Conservation (phyloP, 176 grass and related monocot genomes). For the Avena insularis region DNA sequence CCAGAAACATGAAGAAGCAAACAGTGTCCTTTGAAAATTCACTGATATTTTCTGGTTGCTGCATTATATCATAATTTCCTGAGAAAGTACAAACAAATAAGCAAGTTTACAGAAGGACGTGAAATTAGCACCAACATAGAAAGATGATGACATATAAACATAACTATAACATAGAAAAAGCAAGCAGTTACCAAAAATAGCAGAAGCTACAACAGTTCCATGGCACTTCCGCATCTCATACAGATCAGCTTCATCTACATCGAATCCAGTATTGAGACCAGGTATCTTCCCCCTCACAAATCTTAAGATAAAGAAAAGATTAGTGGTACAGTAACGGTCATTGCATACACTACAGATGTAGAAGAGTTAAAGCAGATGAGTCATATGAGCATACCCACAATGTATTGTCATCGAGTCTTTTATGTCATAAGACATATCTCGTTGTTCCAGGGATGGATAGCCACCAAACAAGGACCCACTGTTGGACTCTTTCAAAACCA, state of each 20-base stretch:
- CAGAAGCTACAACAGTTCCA: conserved; percentile 83
- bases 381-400: conserved; percentile 79
- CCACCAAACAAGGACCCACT: conserved; percentile 88
- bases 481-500: conserved; percentile 61
- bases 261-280: conserved; percentile 82
- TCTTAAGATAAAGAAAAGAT: conserved; percentile 52
- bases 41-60: conserved; percentile 91
- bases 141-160: neutral
- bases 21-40: conserved; percentile 72
- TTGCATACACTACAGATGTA: neutral
- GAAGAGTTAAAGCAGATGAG: conserved; percentile 45
- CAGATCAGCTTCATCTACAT: conserved; percentile 91
- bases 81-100: conserved; percentile 39
- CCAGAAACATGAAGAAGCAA: conserved; percentile 99
- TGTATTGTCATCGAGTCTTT: conserved; percentile 82
- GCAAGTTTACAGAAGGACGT: conserved; percentile 24
- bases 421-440: conserved; percentile 83
- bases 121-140: conserved; percentile 35
- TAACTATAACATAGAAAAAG: conserved; percentile 32
- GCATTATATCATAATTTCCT: conserved; percentile 99
- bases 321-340: conserved; percentile 24
- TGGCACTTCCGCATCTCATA: conserved; percentile 83
- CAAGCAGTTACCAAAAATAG: conserved; percentile 88
- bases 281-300: conserved; percentile 91
- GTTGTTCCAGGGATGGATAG: conserved; percentile 78